Percentiles rank a stretch among this genome's conserved stretches.
phyloP scores from a whole-genome alignment of 495 filamentous ascomycete genomes.

The Podospora tetraspora region DNA sequence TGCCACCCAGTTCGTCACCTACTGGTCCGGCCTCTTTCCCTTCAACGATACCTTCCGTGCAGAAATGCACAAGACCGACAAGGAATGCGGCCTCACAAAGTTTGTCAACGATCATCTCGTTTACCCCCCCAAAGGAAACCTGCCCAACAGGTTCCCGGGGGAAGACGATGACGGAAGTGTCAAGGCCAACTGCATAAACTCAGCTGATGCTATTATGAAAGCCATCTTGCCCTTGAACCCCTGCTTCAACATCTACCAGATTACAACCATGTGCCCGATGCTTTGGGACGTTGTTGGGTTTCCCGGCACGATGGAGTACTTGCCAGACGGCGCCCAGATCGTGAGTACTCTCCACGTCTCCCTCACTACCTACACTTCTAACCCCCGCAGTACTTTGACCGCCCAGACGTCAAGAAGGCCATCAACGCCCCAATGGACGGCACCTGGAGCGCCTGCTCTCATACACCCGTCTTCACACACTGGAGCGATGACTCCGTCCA shows the following conservation, averaged over 20 bases:
- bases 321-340: constrained; percentile 50
- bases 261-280: constrained; percentile 68
- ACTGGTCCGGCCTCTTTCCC: constrained; percentile 54
- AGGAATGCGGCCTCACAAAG: constrained; percentile 60
- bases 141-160: constrained; percentile 41
- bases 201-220: constrained; percentile 51
- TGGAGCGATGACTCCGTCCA: constrained; percentile 40
- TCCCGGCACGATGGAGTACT: constrained; percentile 48
- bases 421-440: constrained; percentile 59
- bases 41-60: constrained; percentile 63
- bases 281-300: constrained; percentile 63
- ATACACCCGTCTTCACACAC: constrained; percentile 45
- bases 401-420: constrained; percentile 66
- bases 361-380: neutral
- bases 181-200: constrained; percentile 25
- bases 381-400: constrained; percentile 60
- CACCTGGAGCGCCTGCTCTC: constrained; percentile 55
- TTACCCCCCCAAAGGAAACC: constrained; percentile 59
- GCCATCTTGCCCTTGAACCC: constrained; percentile 62
- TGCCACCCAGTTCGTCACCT: constrained; percentile 56
- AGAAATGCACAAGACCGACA: constrained; percentile 49
- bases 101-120: constrained; percentile 57
- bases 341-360: neutral
- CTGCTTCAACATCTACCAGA: constrained; percentile 75
- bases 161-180: constrained; percentile 17